Percentiles rank a stretch among this genome's conserved stretches.
Evolutionary conservation across 2,329 filamentous ascomycete genomes (phyloP).

Genomic region (Pseudocercospora eumusae): DNA sequence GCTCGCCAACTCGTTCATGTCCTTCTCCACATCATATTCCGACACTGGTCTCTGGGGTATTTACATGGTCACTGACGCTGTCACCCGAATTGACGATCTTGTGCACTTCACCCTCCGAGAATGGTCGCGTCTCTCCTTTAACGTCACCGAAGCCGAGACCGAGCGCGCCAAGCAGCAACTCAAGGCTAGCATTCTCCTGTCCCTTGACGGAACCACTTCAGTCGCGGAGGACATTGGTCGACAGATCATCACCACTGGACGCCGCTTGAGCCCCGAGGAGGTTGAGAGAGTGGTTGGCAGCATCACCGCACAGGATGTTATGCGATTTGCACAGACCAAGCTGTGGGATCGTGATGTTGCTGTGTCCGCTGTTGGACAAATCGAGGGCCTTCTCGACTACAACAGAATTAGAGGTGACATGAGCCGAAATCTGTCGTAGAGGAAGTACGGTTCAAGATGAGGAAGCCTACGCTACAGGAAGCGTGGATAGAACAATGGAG

Average conservation of each 20-base stretch:
- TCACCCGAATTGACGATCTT: conserved; percentile 86
- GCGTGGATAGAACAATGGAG: conserved; percentile 13
- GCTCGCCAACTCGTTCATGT: conserved; percentile 99
- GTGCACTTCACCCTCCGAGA: conserved; percentile 98
- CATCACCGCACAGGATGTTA: conserved; percentile 94
- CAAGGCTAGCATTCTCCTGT: conserved; percentile 96
- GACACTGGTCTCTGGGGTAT: conserved; percentile 99
- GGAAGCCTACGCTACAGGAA: conserved; percentile 8
- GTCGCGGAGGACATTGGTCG: conserved; percentile 98
- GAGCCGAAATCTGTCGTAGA: conserved; percentile 68
- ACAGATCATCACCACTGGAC: conserved; percentile 96
- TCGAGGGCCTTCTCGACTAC: conserved; percentile 82
- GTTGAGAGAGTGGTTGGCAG: conserved; percentile 87
- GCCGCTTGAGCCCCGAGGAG: conserved; percentile 86
- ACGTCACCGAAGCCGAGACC: conserved; percentile 84
- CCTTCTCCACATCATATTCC: conserved; percentile 98
- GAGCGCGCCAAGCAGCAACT: conserved; percentile 99
- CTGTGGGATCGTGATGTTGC: conserved; percentile 98
- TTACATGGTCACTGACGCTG: conserved; percentile 92
- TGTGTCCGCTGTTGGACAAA: conserved; percentile 86
- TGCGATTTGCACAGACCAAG: conserved; percentile 92
- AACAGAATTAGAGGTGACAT: conserved; percentile 78
- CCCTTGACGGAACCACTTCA: conserved; percentile 94
- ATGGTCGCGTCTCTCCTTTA: conserved; percentile 92
- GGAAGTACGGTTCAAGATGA: neutral